Evolutionary conservation across 164 flowering plant genomes (phyloP).

Genomic region (Nymphaea thermarum): DNA sequence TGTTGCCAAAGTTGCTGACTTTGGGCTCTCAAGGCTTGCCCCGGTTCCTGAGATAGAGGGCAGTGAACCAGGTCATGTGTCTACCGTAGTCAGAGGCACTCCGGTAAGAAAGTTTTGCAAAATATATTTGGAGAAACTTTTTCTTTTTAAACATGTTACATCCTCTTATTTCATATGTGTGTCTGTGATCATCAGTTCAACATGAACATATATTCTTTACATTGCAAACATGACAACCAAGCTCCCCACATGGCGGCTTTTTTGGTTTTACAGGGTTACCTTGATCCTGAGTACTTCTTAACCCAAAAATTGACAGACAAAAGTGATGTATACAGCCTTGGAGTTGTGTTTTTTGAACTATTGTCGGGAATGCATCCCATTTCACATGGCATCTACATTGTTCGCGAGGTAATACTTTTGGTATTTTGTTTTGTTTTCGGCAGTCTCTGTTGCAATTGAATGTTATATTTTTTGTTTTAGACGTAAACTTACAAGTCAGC

Average conservation of each 20-base stretch:
- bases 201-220: no score
- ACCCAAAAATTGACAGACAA: conserved; percentile 45
- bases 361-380: conserved; percentile 47
- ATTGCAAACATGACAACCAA: no score
- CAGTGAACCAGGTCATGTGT: conserved; percentile 12
- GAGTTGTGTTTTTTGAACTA: conserved; percentile 41
- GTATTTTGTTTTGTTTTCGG: no score
- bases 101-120: conserved; percentile 12
- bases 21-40: conserved; percentile 27
- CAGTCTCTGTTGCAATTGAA: no score
- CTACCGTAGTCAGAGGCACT: conserved; percentile 29
- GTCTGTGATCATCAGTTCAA: no score
- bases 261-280: conserved; percentile 29
- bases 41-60: conserved; percentile 19
- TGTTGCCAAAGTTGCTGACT: conserved; percentile 29
- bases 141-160: no score
- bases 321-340: conserved; percentile 54
- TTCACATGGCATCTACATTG: conserved; percentile 42
- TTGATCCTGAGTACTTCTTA: conserved; percentile 47
- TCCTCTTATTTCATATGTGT: no score
- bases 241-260: no score
- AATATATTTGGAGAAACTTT: no score
- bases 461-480: no score
- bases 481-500: no score
- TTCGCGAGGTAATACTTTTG: conserved; percentile 28